Base-by-base conservation (phyloP, 2,329 filamentous ascomycete genomes). In the Cryphonectria nitschkei region DNA sequence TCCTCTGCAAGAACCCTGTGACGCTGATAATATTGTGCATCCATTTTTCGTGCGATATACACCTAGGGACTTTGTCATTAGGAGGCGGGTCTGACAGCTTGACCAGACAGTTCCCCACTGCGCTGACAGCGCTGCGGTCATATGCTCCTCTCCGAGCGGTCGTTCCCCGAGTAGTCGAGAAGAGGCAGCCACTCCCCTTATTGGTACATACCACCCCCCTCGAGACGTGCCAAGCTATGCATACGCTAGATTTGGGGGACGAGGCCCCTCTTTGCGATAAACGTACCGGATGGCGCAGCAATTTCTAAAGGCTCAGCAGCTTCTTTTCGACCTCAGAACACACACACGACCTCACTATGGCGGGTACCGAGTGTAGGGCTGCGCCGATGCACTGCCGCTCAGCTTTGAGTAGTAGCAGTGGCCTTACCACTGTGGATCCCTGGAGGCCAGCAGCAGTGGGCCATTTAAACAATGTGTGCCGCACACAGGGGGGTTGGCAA, bases 11-110 rank as follows among this genome's bases (percentile, higher is more conserved):
- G 43, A 62, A 26, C 50, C 37, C 65, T 62, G 41, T 65, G 67
- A 62, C 61, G 61, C 46, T 69, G 54, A 65, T 52, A 70, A 60
- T 70, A 34, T 72, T 70, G 68, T 68, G 68, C 70, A 72, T 70
- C 34, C 64, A 26, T 37, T 37, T 50, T 63, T 63, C 37, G 37
- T n/a, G 19, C 46, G 6, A 1, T n/a, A 34, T 39, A 68, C 43
- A 46, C 19, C 62, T 58, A 39, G 54, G 37, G 32, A 43, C 60
- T 52, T 46, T 50, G 26, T 34, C 67, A 61, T 65, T 34, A 61
- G 41, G 41, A 50, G 39, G 61, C 63, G 68, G 65, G 68, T 52
- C 68, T 50, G 52, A 26, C 39, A 43, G 52, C 65, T 26, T 52
- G 62, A 34, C 58, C 56, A 39, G 62, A 52, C 32, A 68, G 68